phyloP scores from a whole-genome alignment of 331 rosid species.

The Acacia concinna region DNA sequence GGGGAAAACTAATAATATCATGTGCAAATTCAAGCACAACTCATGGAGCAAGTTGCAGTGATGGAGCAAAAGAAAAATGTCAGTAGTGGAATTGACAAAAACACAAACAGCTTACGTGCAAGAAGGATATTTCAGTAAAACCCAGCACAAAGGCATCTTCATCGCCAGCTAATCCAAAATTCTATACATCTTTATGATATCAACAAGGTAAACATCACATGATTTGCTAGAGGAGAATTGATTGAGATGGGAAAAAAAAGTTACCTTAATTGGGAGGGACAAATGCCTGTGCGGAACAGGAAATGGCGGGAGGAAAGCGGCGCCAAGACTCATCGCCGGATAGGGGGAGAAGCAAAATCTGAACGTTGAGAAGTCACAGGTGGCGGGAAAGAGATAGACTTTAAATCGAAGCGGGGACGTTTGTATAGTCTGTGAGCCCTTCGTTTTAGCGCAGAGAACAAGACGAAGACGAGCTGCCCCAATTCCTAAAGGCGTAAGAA shows the following conservation, averaged over 20 bases:
- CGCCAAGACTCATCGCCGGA: constrained; percentile 1
- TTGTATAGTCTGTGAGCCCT: no score
- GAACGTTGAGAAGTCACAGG: not conserved
- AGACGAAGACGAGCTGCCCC: not conserved
- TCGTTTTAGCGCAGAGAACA: not conserved
- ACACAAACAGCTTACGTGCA: constrained; percentile 36
- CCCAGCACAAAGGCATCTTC: not conserved
- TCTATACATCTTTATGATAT: not conserved
- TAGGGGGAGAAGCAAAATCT: no score
- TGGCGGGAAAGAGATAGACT: not conserved
- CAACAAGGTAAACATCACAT: no score
- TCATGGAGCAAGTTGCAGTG: not conserved
- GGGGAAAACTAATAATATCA: not conserved
- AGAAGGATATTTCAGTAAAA: not conserved
- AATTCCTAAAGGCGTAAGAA: not conserved
- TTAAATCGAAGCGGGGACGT: not conserved
- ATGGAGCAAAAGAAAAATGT: not conserved
- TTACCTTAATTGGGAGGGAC: constrained; percentile 21
- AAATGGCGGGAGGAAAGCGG: not conserved
- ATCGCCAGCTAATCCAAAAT: not conserved
- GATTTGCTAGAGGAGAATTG: not conserved
- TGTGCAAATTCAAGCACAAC: not conserved
- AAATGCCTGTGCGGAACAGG: constrained; percentile 15
- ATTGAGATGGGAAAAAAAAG: not conserved
- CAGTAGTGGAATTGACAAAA: not conserved